Base-by-base conservation (phyloP, 352 stramenopile genomes). In the Phytopythium boreale region DNA sequence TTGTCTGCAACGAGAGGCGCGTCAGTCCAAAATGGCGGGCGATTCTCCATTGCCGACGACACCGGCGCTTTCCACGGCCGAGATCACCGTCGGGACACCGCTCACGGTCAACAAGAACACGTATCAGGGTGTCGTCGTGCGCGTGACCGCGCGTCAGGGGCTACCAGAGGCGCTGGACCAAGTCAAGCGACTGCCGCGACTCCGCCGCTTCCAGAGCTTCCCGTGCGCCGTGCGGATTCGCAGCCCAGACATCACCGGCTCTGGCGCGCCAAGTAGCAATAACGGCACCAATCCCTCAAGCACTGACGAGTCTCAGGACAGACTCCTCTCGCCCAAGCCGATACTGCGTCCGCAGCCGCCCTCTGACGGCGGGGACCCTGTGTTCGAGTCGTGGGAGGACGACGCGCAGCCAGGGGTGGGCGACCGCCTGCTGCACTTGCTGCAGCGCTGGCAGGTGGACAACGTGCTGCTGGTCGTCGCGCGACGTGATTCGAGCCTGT, bases 401-500 rank as follows among this genome's bases (percentile, higher is more conserved):
- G 72, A 83, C 63, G 69, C 62, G 1, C 70, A 89, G 26, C 56
- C 70, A 15, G 82, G 82, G 12, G 78, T 88, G 7, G 85, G 86
- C 26, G 84, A 92, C 39, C 84, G 87, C 20, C 61, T 96, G 58
- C 65, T 96, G 47, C 84, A 95, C 53, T 50, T 95, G n/a, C 69
- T 96, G 53, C 80, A 90, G 64, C 78, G 81, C 49, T 95, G 88
- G 88, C 79, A 95, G 47, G 81, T 95, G 10, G 76, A 81, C 50
- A 92, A 90, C 61, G 70, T 92, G 4, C 59, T 87, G 52, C 59
- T 96, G 1, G 61, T 93, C 11, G 80, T 95, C 14, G 84, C 75
- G 11, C 68, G 86, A 2, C 67, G 78, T 37, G 86, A 95, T 27
- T 76, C 73, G n/a, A 89, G 80, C 59, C 66, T 93, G 20, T 86